phyloP scores from a whole-genome alignment of 1,139 yeast genomes.

The Pichia sp. region DNA sequence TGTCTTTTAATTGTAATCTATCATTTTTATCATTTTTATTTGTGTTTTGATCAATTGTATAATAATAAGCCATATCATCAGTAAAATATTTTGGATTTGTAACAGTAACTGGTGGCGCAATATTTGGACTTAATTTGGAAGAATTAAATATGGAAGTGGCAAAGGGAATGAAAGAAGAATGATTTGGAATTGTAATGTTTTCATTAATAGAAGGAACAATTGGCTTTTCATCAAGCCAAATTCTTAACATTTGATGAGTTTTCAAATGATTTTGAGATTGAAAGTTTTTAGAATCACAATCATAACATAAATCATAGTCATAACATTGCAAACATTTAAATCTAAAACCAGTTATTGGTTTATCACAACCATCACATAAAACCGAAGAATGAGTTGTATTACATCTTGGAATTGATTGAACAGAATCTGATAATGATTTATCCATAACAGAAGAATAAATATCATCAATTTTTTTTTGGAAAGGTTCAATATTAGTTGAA shows the following conservation, averaged over 20 bases:
- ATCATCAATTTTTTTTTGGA: conserved; percentile 5
- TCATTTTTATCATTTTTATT: neutral
- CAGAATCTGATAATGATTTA: too few relatives aligned
- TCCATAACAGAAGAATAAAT: too few relatives aligned
- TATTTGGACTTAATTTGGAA: too few relatives aligned
- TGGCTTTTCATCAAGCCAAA: conserved; percentile 22
- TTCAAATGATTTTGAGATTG: conserved; percentile 24
- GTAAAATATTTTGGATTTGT: neutral
- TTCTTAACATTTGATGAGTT: conserved; percentile 29
- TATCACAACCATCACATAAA: conserved; percentile 42
- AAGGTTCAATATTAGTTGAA: conserved; percentile 1
- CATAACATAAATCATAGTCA: conserved; percentile 51
- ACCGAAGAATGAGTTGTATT: conserved; percentile 22
- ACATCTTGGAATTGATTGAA: conserved; percentile 2
- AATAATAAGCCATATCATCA: neutral
- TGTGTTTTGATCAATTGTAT: too few relatives aligned
- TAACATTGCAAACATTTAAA: conserved; percentile 50
- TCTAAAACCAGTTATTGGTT: conserved; percentile 40
- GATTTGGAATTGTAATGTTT: too few relatives aligned
- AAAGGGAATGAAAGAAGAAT: too few relatives aligned
- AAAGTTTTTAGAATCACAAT: conserved; percentile 36
- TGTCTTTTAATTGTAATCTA: neutral
- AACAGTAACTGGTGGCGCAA: neutral
- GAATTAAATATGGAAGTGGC: too few relatives aligned
- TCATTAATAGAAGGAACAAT: too few relatives aligned